phyloP scores from a whole-genome alignment of 1,284 basidiomycete genomes.

The Puccinia brachypodii region DNA sequence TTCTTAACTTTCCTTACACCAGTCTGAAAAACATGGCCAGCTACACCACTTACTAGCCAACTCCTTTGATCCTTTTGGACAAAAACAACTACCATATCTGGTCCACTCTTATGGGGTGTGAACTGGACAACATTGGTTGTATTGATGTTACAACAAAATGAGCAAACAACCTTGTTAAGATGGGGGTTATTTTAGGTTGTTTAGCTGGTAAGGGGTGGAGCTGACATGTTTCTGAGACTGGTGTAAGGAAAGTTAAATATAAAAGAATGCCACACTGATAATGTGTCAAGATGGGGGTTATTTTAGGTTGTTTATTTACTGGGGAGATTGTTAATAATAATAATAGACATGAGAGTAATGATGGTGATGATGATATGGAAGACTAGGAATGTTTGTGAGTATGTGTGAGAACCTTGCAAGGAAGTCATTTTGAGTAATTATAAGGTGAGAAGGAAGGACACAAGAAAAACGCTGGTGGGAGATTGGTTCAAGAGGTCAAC shows the following conservation, averaged over 20 bases:
- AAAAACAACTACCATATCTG: constrained; percentile 9
- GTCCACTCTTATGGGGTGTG: constrained; percentile 18
- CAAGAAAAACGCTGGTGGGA: too few relatives aligned
- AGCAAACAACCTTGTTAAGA: not conserved
- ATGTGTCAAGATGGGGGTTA: constrained; percentile 2
- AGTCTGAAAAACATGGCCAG: not conserved
- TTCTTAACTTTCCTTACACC: not conserved
- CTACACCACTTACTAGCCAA: not conserved
- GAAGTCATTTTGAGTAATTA: too few relatives aligned
- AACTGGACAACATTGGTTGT: constrained; percentile 2
- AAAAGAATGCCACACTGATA: not conserved
- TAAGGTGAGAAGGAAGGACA: too few relatives aligned
- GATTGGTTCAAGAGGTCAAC: too few relatives aligned
- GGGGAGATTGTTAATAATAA: too few relatives aligned
- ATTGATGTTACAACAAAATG: not conserved
- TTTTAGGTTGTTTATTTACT: too few relatives aligned
- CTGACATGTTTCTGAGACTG: not conserved
- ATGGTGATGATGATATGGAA: too few relatives aligned
- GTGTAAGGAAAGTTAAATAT: not conserved
- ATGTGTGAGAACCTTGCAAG: too few relatives aligned
- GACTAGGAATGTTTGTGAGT: too few relatives aligned
- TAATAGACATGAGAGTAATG: too few relatives aligned
- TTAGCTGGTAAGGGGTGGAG: not conserved
- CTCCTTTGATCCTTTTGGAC: not conserved
- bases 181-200: too few relatives aligned